These are phyloP conservation scores for Entophlyctis luteolus DNA, from an alignment of 192 early-diverging fungal species.

Conservation along the genomic window DNA sequence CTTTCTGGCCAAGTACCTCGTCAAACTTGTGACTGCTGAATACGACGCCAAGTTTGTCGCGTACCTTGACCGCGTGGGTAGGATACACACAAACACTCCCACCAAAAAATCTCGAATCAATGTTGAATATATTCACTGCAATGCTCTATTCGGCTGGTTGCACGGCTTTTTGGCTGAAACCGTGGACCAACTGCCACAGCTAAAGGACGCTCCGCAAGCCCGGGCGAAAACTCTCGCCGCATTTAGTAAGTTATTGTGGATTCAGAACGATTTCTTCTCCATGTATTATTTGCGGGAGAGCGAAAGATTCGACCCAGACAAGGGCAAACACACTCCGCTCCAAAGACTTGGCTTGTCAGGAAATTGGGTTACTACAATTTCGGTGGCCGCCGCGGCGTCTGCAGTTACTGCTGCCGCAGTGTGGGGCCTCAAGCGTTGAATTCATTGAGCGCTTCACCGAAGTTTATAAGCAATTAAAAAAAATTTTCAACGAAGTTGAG, in stretches of 20 bases:
- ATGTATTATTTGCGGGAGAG: slow-evolving; percentile 69
- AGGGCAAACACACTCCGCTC: not conserved
- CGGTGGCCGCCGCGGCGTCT: not conserved
- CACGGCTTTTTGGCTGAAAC: slow-evolving; percentile 45
- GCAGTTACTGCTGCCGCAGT: not conserved
- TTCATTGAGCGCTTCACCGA: no score
- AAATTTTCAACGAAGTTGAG: no score
- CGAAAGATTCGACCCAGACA: slow-evolving; percentile 6
- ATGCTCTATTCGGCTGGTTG: slow-evolving; percentile 67
- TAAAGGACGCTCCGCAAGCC: slow-evolving; percentile 8
- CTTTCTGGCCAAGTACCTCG: slow-evolving; percentile 62
- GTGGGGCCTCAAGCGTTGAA: not conserved
- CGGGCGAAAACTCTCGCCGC: slow-evolving; percentile 44
- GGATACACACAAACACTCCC: slow-evolving; percentile 71
- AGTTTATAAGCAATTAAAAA: no score
- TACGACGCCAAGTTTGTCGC: slow-evolving; percentile 51
- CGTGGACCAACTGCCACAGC: slow-evolving; percentile 42
- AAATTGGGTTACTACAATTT: not conserved
- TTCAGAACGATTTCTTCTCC: slow-evolving; percentile 79
- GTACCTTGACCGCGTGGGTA: slow-evolving; percentile 76
- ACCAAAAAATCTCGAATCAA: slow-evolving; percentile 73
- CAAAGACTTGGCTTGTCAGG: not conserved
- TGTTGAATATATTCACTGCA: slow-evolving; percentile 78
- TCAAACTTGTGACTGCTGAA: slow-evolving; percentile 58
- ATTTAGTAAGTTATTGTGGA: slow-evolving; percentile 77